Percentiles rank a stretch among this genome's conserved stretches.
Evolutionary conservation across 495 filamentous ascomycete genomes (phyloP).

Genomic region (Penicillium goetzii): DNA sequence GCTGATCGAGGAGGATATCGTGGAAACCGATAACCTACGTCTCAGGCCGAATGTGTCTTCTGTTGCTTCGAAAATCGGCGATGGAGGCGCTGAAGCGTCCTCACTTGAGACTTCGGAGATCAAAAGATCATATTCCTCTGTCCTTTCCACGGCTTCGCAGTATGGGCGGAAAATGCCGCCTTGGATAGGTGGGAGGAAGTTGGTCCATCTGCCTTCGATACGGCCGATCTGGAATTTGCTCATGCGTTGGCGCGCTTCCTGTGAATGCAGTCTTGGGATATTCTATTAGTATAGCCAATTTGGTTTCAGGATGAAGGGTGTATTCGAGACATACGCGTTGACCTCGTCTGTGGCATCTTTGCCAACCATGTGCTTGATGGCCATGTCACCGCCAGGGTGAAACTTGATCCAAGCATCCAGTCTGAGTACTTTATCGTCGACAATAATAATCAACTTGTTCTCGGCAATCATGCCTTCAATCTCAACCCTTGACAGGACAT

Average conservation of each 20-base stretch:
- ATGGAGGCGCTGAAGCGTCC: slow-evolving; percentile 46
- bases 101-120: slow-evolving; percentile 38
- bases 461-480: slow-evolving; percentile 88
- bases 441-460: slow-evolving; percentile 76
- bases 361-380: slow-evolving; percentile 93
- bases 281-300: slow-evolving; percentile 35
- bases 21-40: slow-evolving; percentile 30
- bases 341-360: slow-evolving; percentile 96
- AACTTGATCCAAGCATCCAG: slow-evolving; percentile 84
- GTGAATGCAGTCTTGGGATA: slow-evolving; percentile 69
- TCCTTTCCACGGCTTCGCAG: slow-evolving; percentile 35
- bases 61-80: slow-evolving; percentile 66
- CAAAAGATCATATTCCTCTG: slow-evolving; percentile 38
- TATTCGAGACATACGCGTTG: slow-evolving; percentile 67
- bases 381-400: slow-evolving; percentile 90
- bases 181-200: slow-evolving; percentile 91
- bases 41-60: slow-evolving; percentile 22
- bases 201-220: slow-evolving; percentile 80
- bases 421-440: slow-evolving; percentile 79
- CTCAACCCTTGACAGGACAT: slow-evolving; percentile 2
- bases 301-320: neutral
- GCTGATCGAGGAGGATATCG: slow-evolving; percentile 33
- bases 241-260: slow-evolving; percentile 77
- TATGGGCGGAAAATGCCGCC: slow-evolving; percentile 78
- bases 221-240: slow-evolving; percentile 79